Evolutionary conservation across 202 grass and related monocot genomes (phyloP).

Genomic region (Saccharum hybrid): DNA sequence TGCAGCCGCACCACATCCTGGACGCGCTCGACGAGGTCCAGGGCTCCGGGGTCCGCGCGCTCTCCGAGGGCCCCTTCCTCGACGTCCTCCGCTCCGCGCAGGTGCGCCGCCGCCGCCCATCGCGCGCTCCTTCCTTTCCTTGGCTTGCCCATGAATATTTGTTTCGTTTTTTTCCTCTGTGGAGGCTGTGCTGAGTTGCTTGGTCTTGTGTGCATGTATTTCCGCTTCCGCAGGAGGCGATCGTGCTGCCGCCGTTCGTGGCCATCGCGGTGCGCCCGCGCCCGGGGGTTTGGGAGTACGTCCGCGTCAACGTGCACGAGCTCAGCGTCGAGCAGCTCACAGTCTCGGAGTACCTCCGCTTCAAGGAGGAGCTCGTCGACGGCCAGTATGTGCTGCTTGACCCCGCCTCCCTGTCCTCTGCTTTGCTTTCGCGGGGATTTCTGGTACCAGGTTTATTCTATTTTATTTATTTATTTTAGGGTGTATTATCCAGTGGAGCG

Average conservation of each 20-base stretch:
- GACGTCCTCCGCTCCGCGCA: conserved; percentile 87
- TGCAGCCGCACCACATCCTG: conserved; percentile 94
- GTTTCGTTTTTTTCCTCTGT: too few species aligned
- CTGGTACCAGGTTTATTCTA: neutral
- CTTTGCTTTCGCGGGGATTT: conserved; percentile 25
- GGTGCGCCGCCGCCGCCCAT: conserved; percentile 37
- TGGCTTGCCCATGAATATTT: too few species aligned
- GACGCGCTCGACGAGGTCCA: conserved; percentile 80
- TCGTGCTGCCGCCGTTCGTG: conserved; percentile 94
- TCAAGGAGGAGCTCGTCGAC: conserved; percentile 94
- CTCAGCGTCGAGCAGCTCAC: conserved; percentile 91
- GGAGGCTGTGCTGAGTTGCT: neutral
- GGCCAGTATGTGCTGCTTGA: conserved; percentile 59
- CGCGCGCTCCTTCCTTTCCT: neutral
- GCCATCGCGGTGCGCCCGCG: conserved; percentile 95
- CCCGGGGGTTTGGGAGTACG: conserved; percentile 91
- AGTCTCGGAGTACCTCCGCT: conserved; percentile 76
- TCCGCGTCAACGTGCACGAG: conserved; percentile 91
- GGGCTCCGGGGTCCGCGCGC: conserved; percentile 47
- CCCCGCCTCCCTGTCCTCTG: neutral
- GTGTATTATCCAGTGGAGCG: neutral
- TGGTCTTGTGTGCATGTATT: neutral
- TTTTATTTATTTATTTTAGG: neutral
- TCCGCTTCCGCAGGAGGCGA: conserved; percentile 69
- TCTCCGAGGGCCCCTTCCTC: conserved; percentile 83